These are phyloP conservation scores for Trichoderma simmonsii DNA, from an alignment of 2,329 filamentous ascomycete species.

Conservation along the genomic window DNA sequence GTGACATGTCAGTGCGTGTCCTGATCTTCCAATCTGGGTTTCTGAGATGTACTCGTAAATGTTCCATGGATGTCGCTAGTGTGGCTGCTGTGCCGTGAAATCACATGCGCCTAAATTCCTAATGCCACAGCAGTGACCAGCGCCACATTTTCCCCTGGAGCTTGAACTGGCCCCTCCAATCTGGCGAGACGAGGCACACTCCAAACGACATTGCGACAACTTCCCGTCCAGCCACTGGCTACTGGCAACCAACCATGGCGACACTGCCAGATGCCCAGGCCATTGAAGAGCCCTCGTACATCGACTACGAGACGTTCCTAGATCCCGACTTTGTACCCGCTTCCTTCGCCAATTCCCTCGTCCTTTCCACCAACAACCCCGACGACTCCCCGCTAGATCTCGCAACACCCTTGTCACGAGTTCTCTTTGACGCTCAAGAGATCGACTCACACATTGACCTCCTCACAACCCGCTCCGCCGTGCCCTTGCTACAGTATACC, in stretches of 20 bases:
- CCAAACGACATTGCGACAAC: neutral
- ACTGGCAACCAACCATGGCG: neutral
- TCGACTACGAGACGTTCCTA: constrained; percentile 92
- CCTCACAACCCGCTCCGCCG: constrained; percentile 78
- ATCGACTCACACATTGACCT: constrained; percentile 93
- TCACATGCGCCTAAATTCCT: neutral
- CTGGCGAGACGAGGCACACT: neutral
- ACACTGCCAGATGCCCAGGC: constrained; percentile 3
- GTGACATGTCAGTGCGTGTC: neutral
- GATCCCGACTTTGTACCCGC: constrained; percentile 76
- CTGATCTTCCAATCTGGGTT: neutral
- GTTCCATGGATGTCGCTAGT: neutral
- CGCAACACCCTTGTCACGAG: constrained; percentile 86
- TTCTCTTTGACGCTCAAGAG: constrained; percentile 95
- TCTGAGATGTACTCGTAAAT: neutral
- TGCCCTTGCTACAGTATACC: constrained; percentile 78
- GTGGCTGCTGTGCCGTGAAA: neutral
- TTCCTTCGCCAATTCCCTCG: constrained; percentile 82
- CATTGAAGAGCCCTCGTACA: constrained; percentile 68
- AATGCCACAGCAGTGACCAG: neutral
- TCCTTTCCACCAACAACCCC: constrained; percentile 87
- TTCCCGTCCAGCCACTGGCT: too few relatives aligned
- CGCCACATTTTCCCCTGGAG: neutral
- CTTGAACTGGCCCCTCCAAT: neutral
- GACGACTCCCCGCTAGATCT: constrained; percentile 88